A percentile compares a stretch with the other conserved stretches of the same genome.
phyloP scores from a whole-genome alignment of 2,329 filamentous ascomycete genomes.

The Diaporthe sp. region DNA sequence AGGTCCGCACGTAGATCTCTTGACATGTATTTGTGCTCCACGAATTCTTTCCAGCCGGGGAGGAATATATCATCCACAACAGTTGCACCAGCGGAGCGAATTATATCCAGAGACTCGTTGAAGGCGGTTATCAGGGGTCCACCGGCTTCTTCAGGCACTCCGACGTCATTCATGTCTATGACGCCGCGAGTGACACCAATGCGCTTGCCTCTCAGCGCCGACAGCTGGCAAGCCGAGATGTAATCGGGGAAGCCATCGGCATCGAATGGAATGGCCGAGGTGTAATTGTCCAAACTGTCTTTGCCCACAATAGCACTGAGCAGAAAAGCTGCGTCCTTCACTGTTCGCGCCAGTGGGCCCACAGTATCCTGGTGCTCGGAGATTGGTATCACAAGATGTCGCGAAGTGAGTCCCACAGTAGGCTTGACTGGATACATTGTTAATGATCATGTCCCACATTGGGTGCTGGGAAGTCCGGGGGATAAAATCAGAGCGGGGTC shows the following conservation, averaged over 20 bases:
- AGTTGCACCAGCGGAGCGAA: constrained; percentile 70
- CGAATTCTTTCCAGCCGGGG: constrained; percentile 62
- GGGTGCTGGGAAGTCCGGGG: no score
- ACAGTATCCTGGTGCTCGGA: constrained; percentile 74
- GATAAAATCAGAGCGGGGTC: neutral
- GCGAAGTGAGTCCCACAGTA: constrained; percentile 74
- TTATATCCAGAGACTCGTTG: constrained; percentile 64
- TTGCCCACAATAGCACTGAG: constrained; percentile 75
- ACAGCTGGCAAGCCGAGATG: constrained; percentile 67
- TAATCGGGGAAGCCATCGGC: constrained; percentile 68
- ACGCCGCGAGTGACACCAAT: constrained; percentile 76
- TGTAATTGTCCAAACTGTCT: constrained; percentile 75
- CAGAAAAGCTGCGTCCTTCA: constrained; percentile 72
- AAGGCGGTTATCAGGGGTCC: constrained; percentile 63
- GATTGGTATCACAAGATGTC: constrained; percentile 74
- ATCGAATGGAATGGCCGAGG: constrained; percentile 69
- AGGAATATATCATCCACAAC: constrained; percentile 65
- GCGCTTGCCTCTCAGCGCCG: constrained; percentile 67
- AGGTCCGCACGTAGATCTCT: constrained; percentile 71
- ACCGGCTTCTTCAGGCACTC: constrained; percentile 19
- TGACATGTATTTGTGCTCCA: constrained; percentile 48
- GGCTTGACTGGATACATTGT: constrained; percentile 65
- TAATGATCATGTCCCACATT: neutral
- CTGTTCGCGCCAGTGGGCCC: constrained; percentile 56
- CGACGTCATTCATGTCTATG: constrained; percentile 52